Evolutionary conservation across 768 basidiomycete species (phyloP).

Genomic region (Pseudohyphozyma bogoriensis): DNA sequence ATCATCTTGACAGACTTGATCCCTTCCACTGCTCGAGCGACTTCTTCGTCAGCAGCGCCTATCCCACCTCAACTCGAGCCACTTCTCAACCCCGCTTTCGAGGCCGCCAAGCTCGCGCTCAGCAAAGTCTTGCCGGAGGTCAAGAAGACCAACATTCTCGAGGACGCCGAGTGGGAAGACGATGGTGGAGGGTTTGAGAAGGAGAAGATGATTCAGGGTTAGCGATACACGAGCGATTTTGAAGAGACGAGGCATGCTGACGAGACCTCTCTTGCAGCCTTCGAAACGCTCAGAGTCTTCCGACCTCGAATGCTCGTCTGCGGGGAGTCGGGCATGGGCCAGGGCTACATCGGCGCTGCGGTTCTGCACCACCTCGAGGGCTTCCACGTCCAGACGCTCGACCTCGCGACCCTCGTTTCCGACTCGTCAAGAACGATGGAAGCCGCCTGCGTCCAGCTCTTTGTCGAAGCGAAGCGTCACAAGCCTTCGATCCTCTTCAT

Average conservation of each 20-base stretch:
- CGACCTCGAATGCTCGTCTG: slow-evolving; percentile 76
- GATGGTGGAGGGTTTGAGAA: slow-evolving; percentile 71
- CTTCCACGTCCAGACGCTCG: slow-evolving; percentile 86
- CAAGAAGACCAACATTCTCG: slow-evolving; percentile 72
- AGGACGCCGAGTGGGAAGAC: slow-evolving; percentile 87
- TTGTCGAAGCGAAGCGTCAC: slow-evolving; percentile 92
- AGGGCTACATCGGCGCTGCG: slow-evolving; percentile 78
- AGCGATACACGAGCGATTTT: not conserved
- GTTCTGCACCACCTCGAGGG: slow-evolving; percentile 89
- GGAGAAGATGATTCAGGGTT: slow-evolving; percentile 65
- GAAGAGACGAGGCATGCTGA: not conserved
- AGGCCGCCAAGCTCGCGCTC: slow-evolving; percentile 62
- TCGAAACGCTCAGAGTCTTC: slow-evolving; percentile 83
- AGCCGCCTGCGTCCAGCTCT: slow-evolving; percentile 85
- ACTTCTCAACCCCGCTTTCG: slow-evolving; percentile 57
- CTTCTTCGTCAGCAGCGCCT: slow-evolving; percentile 71
- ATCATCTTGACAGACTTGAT: slow-evolving; percentile 64
- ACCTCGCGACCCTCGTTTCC: slow-evolving; percentile 74
- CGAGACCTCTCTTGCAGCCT: slow-evolving; percentile 46
- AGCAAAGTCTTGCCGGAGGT: slow-evolving; percentile 63
- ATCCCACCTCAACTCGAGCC: slow-evolving; percentile 77
- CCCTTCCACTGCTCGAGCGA: slow-evolving; percentile 86
- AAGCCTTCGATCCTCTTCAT: slow-evolving; percentile 94
- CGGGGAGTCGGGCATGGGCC: slow-evolving; percentile 80
- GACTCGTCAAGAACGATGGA: slow-evolving; percentile 69